phyloP scores from a whole-genome alignment of 257 asterid species.

The Mitragyna speciosa region DNA sequence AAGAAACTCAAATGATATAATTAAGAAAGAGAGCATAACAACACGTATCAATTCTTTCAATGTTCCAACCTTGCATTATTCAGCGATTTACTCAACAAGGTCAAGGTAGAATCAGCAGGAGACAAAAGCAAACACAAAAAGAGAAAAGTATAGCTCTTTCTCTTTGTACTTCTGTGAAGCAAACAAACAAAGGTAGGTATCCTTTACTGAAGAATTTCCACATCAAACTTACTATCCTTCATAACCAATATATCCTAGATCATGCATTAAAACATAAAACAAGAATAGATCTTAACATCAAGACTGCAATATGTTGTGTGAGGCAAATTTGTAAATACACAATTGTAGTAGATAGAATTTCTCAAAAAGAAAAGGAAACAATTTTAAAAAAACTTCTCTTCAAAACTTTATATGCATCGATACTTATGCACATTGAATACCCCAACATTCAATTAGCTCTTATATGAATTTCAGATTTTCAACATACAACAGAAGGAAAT shows the following conservation, averaged over 20 bases:
- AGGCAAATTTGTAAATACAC: too few relatives aligned
- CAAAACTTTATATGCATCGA: neutral
- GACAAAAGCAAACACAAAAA: neutral
- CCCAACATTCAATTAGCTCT: neutral
- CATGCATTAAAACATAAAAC: neutral
- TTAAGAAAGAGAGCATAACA: neutral
- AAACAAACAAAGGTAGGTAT: neutral
- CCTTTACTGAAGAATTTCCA: neutral
- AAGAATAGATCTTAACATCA: neutral
- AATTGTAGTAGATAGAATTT: too few relatives aligned
- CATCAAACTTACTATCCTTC: neutral
- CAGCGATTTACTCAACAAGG: neutral
- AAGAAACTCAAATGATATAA: neutral
- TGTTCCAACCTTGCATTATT: neutral
- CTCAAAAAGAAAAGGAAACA: neutral
- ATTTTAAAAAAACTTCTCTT: neutral
- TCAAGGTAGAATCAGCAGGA: neutral
- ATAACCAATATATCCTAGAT: neutral
- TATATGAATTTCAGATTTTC: neutral
- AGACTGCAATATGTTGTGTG: neutral
- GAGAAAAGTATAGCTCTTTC: neutral
- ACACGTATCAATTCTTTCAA: neutral
- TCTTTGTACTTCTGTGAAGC: neutral
- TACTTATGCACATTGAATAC: neutral
- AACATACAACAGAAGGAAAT: neutral